Evolutionary conservation across 768 basidiomycete genomes (phyloP).

Genomic region (Cyclocybe aegerita): DNA sequence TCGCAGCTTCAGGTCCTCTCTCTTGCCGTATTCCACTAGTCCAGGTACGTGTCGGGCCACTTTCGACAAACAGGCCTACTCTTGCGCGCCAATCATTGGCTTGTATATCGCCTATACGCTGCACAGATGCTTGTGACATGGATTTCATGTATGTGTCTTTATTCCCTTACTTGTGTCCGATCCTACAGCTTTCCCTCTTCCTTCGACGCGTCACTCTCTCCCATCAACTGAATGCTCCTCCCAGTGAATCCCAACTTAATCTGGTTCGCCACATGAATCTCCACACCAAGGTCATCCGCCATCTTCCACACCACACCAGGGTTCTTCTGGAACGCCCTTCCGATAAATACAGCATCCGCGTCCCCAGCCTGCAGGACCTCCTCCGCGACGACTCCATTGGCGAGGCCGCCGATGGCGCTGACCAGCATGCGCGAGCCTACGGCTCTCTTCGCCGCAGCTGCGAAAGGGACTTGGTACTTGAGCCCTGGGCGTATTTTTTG

Average conservation of each 20-base stretch:
- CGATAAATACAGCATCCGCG: slow-evolving; percentile 52
- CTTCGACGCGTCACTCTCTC: no score
- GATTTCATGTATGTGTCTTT: no score
- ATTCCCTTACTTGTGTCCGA: no score
- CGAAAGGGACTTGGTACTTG: slow-evolving; percentile 58
- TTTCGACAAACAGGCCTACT: no score
- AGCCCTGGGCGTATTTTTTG: slow-evolving; percentile 36
- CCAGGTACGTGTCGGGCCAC: no score
- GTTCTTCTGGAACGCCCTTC: neutral
- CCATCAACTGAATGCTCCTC: neutral
- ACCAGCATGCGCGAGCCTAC: slow-evolving; percentile 40
- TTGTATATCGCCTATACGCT: no score
- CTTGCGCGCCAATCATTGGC: no score
- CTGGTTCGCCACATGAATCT: neutral
- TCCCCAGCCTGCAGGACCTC: slow-evolving; percentile 53
- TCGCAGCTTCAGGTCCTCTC: no score
- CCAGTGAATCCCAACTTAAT: neutral
- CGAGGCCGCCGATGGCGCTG: slow-evolving; percentile 54
- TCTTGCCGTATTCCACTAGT: no score
- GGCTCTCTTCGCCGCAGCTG: slow-evolving; percentile 50
- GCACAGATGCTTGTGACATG: no score
- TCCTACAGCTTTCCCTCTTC: no score
- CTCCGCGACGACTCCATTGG: slow-evolving; percentile 54
- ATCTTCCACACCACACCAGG: neutral
- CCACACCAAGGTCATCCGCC: neutral